phyloP scores from a whole-genome alignment of 2,329 filamentous ascomycete species.

The Falciphora oryzae region DNA sequence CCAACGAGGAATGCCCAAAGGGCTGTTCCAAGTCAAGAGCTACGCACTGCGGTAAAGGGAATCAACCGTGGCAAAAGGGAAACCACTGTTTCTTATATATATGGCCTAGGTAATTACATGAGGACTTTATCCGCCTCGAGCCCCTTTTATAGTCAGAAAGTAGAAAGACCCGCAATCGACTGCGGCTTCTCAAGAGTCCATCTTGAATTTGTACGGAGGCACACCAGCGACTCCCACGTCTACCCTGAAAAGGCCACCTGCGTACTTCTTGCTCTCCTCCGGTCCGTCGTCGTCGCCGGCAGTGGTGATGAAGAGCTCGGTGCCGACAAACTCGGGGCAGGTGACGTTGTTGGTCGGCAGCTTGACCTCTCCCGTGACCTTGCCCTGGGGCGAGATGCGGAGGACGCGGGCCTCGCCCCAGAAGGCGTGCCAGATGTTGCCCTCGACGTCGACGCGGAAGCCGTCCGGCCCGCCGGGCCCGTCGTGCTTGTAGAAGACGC shows the following conservation, averaged over 20 bases:
- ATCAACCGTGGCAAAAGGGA: neutral
- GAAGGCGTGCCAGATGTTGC: constrained; percentile 85
- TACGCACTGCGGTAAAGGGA: constrained; percentile 54
- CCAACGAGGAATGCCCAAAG: constrained; percentile 64
- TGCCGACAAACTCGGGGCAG: constrained; percentile 74
- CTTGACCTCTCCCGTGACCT: constrained; percentile 66
- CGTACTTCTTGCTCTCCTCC: constrained; percentile 56
- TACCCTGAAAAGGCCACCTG: constrained; percentile 69
- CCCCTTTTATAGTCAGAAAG: neutral
- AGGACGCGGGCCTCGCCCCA: constrained; percentile 73
- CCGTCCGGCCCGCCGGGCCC: constrained; percentile 70
- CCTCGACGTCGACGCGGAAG: constrained; percentile 75
- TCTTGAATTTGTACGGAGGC: constrained; percentile 58
- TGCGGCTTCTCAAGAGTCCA: constrained; percentile 20
- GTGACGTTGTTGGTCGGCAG: constrained; percentile 76
- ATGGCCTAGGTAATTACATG: neutral
- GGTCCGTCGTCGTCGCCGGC: constrained; percentile 61
- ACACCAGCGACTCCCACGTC: constrained; percentile 68
- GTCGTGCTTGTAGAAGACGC: constrained; percentile 66
- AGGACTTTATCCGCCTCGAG: neutral
- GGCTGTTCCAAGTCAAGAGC: constrained; percentile 66
- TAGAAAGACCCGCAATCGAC: neutral
- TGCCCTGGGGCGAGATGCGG: constrained; percentile 61
- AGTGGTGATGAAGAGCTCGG: constrained; percentile 71
- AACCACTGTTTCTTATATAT: too few relatives aligned